Base-by-base conservation (phyloP, 2,329 filamentous ascomycete genomes). In the Fusarium guadeloupense region DNA sequence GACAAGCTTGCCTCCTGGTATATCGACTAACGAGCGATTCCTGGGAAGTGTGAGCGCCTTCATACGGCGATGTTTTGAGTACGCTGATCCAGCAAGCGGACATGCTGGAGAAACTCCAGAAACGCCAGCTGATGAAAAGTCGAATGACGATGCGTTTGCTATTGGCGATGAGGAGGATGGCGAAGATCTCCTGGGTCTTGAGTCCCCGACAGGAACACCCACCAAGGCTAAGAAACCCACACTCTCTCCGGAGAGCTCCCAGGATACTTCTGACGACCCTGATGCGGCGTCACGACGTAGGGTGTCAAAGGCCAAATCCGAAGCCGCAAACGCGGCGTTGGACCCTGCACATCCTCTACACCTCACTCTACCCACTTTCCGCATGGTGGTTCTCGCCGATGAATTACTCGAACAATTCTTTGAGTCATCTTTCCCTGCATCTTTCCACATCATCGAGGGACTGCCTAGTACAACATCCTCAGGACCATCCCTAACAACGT, bases 361-460 rank as follows among this genome's bases (percentile, higher is more conserved):
- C 74, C 97, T 99, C 71, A 98, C 95, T 1, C 84, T 99, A 2
- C 95, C 95, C 1, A 99, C 95, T 1, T 99, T 99, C 83, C 90
- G 95, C 64, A 99, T 99, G 95, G 93, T 99, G 4, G 91, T 99
- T 9, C 86, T 99, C 8, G 95, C 95, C 37, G 95, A 99, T 71
- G 95, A 99, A 75, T 84, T 96, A 1, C 85, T 99, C 6, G 94
- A 99, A 71, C 91, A 96, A 67, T 99, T 99, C 78, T 99, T 99
- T 74, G 95, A 99, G 77, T 91, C 92, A 1, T 96, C 93, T 34
- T 97, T 98, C 78, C 92, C 94, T 0, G 88, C 91, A 45, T 97
- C 93, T 2, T 96, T 99, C 84, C 92, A 91, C 70, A 88, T 97
- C 40, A 88, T 91, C 20, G 90, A 96, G 12, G 83, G 83, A 23